These are phyloP conservation scores for Amorphotheca resinae DNA, from an alignment of 495 filamentous ascomycete species.

Conservation along the genomic window DNA sequence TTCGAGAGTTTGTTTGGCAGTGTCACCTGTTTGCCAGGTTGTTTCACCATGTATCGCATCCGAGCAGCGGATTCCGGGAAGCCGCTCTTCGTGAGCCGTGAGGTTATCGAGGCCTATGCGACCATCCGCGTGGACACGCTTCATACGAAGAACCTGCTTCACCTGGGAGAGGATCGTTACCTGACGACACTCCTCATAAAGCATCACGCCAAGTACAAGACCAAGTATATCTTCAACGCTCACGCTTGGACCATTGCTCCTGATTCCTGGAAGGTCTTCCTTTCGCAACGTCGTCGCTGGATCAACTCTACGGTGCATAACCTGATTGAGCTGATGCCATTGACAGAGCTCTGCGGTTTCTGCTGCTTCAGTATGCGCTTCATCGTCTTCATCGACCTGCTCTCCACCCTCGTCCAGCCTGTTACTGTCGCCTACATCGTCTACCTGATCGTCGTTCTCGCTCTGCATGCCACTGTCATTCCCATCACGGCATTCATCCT, in stretches of 20 bases:
- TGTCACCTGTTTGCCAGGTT: slow-evolving; percentile 93
- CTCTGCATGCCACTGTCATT: slow-evolving; percentile 44
- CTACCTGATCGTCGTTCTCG: slow-evolving; percentile 73
- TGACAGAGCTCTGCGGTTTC: slow-evolving; percentile 94
- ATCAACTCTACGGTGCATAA: slow-evolving; percentile 99
- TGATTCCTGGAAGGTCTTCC: slow-evolving; percentile 83
- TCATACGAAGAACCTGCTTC: slow-evolving; percentile 97
- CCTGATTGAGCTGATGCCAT: slow-evolving; percentile 83
- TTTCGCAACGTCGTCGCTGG: slow-evolving; percentile 97
- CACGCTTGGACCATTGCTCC: slow-evolving; percentile 96
- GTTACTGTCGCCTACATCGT: slow-evolving; percentile 84
- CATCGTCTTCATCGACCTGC: slow-evolving; percentile 86
- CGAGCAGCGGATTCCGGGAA: slow-evolving; percentile 88
- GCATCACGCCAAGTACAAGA: slow-evolving; percentile 86
- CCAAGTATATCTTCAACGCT: slow-evolving; percentile 86
- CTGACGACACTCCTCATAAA: slow-evolving; percentile 92
- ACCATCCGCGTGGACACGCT: slow-evolving; percentile 94
- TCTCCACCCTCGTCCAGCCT: slow-evolving; percentile 84
- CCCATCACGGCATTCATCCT: slow-evolving; percentile 81
- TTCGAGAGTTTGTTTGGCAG: slow-evolving; percentile 96
- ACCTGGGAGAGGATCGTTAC: slow-evolving; percentile 91
- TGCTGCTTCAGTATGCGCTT: slow-evolving; percentile 99
- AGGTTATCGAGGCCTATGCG: slow-evolving; percentile 74
- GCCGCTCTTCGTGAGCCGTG: slow-evolving; percentile 86
- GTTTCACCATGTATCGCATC: slow-evolving; percentile 97